Evolutionary conservation across 352 stramenopile species (phyloP).

Genomic region (Phytophthora rubi): DNA sequence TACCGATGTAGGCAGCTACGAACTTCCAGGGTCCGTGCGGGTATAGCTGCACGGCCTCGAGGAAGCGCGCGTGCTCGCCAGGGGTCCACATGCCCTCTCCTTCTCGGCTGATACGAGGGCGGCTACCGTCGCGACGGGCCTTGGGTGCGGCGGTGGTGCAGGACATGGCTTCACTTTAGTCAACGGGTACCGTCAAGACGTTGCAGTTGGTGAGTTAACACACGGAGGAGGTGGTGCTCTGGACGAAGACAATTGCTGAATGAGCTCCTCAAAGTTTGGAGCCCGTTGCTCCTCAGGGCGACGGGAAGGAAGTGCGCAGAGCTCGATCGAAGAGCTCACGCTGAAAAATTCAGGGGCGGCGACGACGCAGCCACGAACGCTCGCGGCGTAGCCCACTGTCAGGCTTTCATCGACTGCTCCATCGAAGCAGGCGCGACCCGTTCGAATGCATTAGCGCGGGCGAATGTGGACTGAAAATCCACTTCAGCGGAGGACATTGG

Average conservation of each 20-base stretch:
- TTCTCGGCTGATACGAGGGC: conserved; percentile 41
- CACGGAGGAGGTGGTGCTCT: neutral
- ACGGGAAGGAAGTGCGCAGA: conserved; percentile 1
- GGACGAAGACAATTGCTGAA: conserved; percentile 17
- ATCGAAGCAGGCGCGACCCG: neutral
- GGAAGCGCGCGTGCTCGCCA: conserved; percentile 52
- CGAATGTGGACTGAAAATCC: neutral
- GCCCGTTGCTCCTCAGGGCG: neutral
- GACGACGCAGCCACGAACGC: conserved; percentile 11
- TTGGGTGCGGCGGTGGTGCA: neutral
- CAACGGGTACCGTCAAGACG: neutral
- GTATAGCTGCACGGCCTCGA: conserved; percentile 50
- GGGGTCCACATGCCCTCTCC: conserved; percentile 50
- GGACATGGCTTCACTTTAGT: conserved; percentile 8
- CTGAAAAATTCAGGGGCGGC: conserved; percentile 9
- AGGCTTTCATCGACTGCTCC: conserved; percentile 5
- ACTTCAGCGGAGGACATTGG: too few species aligned
- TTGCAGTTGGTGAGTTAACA: neutral
- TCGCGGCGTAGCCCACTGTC: conserved; percentile 10
- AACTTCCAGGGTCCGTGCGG: conserved; percentile 63
- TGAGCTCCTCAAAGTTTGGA: conserved; percentile 7
- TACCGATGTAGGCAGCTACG: conserved; percentile 51
- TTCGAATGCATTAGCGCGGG: neutral
- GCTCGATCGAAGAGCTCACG: conserved; percentile 22
- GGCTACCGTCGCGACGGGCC: conserved; percentile 21